Percentiles rank a stretch among this genome's conserved stretches.
Evolutionary conservation across 306 rosid genomes (phyloP).

Genomic region (Quercus cerris): DNA sequence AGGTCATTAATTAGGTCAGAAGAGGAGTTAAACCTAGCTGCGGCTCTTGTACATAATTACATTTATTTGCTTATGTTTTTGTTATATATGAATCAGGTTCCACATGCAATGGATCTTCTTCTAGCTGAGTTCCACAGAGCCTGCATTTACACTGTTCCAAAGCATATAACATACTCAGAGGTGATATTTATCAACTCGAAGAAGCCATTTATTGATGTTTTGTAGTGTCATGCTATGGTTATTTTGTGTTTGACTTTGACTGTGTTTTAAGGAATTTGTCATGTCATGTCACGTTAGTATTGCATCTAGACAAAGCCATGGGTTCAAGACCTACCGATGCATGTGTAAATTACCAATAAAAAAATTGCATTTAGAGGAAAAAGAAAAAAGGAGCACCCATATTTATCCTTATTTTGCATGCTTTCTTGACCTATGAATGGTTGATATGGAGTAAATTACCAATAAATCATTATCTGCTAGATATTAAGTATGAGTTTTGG

Average conservation of each 20-base stretch:
- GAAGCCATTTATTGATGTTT: background rate
- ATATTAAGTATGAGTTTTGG: background rate
- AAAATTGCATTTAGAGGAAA: background rate
- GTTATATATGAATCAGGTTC: constrained; percentile 52
- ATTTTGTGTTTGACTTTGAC: background rate
- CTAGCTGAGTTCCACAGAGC: constrained; percentile 85
- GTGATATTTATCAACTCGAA: constrained; percentile 23
- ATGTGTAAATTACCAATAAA: background rate
- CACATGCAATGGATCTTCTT: constrained; percentile 67
- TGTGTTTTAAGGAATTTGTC: background rate
- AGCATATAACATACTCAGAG: constrained; percentile 64
- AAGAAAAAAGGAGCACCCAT: background rate
- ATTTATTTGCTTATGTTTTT: constrained; percentile 15
- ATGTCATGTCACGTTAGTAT: background rate
- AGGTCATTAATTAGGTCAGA: background rate
- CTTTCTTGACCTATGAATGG: no score
- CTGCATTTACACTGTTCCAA: constrained; percentile 85
- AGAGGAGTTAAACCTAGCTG: background rate
- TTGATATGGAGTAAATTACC: no score
- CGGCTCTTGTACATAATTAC: background rate
- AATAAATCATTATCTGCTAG: background rate
- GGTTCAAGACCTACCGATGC: background rate
- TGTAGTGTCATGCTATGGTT: background rate
- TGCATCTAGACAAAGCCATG: background rate
- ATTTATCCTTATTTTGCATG: background rate